Base-by-base conservation (phyloP, 345 rosid genomes). In the Salix caprea region DNA sequence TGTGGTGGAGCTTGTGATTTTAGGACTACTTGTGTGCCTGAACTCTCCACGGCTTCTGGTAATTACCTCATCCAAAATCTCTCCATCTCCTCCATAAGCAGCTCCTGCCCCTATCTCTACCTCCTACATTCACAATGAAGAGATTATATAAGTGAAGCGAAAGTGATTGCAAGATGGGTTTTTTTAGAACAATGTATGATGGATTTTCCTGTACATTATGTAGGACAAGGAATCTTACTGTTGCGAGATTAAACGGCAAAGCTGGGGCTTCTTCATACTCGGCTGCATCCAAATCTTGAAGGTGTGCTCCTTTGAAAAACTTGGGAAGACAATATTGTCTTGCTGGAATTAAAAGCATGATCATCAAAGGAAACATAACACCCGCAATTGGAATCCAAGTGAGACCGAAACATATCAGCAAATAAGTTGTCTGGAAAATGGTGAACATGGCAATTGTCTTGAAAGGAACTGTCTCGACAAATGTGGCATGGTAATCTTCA, bases 21-120 rank as follows among this genome's bases (percentile, higher is more conserved):
- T 82, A 32, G 84, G 81, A 71, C 84, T 82, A 67, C 76, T 82
- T 1, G 46, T 46, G 58, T 65, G 85, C 73, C 79, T 78, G 52
- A 82, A 82, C 71, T 82, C 85, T 61, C 85, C 85, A 3, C 85
- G 76, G 64, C 85, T 75, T 44, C 84, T 69, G 4, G 85, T 82
- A 5, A 78, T 82, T 1, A 75, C 79, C 37, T 75, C 82, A 66
- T 82, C 85, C 14, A 82, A 23, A 8, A 82, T 82, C 77, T 82
- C 85, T 5, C 74, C 82, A 32, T 78, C 85, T 11, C 77, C 82
- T 67, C 62, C 79, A 36, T 26, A 16, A 36, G 8, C 36, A 13
- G 82, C 77, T 18, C 82, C 82, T 13, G 61, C 77, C 4, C 77
- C 85, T 7, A 78, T 54, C 79, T 75, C 85, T 15, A 79, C 13